Base-by-base conservation (phyloP, 139 green algal genomes). In the Tetraselmis striata region DNA sequence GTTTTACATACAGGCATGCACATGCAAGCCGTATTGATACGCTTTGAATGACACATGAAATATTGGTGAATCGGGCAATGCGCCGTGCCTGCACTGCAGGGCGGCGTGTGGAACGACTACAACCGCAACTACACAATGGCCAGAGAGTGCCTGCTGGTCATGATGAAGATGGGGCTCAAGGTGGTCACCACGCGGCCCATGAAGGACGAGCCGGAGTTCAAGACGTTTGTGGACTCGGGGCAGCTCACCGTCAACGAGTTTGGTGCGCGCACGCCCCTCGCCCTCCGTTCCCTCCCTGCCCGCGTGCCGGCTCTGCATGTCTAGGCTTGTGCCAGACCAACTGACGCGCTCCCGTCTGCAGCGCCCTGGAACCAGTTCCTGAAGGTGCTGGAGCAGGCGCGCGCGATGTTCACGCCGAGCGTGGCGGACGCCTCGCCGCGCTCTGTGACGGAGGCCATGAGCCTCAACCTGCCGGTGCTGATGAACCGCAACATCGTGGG, bases 61-160 rank as follows among this genome's bases (percentile, higher is more conserved):
- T n/a, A n/a, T n/a, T n/a, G n/a, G n/a, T n/a, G n/a, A n/a, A n/a
- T n/a, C n/a, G n/a, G n/a, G n/a, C n/a, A n/a, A n/a, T n/a, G n/a
- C n/a, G n/a, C n/a, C n/a, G n/a, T n/a, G n/a, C n/a, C n/a, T n/a
- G n/a, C n/a, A 67, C 45, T 5, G 45, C 45, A 67, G 45, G 77
- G 77, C 31, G 31, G 22, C 1, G 77, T 2, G 30, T 81, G 77
- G 77, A 81, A 81, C 31, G 77, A 75, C 31, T 81, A 30, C 30
- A 81, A 81, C 31, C 77, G 77, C 77, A 81, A 81, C 77, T 81
- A 30, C 29, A 81, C 77, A 2, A 1, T 81, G 23, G 77, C 77
- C 1, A 29, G 74, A 30, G 23, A 74, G 31, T 75, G 22, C 30
- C 28, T 81, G 2, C 18, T 75, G 31, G 22, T 81, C 22, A 75